Evolutionary conservation across 352 stramenopile genomes (phyloP).

Genomic region (Globisporangium perplexum): DNA sequence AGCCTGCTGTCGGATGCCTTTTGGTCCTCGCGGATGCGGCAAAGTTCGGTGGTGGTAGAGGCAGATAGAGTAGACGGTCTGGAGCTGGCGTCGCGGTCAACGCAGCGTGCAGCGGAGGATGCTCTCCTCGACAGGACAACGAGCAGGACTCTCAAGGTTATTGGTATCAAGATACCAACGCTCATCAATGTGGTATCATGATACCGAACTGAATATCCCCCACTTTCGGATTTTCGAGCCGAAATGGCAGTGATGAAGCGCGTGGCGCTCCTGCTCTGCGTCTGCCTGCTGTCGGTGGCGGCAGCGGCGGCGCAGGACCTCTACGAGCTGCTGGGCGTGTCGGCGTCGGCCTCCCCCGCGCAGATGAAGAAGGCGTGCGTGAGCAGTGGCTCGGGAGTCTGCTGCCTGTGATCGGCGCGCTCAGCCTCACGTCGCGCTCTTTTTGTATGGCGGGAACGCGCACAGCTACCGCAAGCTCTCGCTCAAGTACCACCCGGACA

Average conservation of each 20-base stretch:
- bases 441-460: background rate
- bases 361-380: constrained; percentile 74
- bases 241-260: background rate
- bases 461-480: constrained; percentile 88
- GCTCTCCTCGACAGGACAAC: too few species aligned
- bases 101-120: too few species aligned
- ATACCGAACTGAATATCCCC: too few species aligned
- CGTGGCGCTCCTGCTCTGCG: constrained; percentile 19
- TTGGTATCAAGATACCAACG: too few species aligned
- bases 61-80: too few species aligned
- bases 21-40: too few species aligned
- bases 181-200: background rate
- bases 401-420: background rate
- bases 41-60: too few species aligned
- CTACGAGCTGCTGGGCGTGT: constrained; percentile 65
- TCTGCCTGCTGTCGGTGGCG: constrained; percentile 35
- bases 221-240: background rate
- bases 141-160: too few species aligned
- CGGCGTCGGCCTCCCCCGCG: constrained; percentile 33
- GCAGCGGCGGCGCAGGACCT: constrained; percentile 45
- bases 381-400: too few species aligned
- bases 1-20: constrained; percentile 50
- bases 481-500: constrained; percentile 94
- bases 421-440: constrained; percentile 1
- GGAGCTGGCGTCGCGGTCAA: too few species aligned